These are phyloP conservation scores for Lactifluus echinatus DNA, from an alignment of 768 basidiomycete species.

Conservation along the genomic window DNA sequence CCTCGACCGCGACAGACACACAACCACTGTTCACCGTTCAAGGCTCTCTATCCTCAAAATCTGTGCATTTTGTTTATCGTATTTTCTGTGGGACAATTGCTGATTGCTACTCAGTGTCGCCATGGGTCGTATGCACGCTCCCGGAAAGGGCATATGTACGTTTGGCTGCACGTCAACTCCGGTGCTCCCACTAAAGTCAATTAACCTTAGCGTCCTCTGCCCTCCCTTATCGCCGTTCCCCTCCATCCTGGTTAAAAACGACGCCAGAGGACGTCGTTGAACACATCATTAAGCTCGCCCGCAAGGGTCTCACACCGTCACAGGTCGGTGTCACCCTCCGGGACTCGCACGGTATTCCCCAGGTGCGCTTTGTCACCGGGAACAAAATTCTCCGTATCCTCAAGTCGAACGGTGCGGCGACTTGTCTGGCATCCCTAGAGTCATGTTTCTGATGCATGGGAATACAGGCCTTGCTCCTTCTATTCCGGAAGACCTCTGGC, in stretches of 20 bases:
- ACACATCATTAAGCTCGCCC: slow-evolving; percentile 93
- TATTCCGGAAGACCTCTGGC: slow-evolving; percentile 99
- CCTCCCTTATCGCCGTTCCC: slow-evolving; percentile 92
- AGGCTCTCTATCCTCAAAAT: slow-evolving; percentile 34
- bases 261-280: slow-evolving; percentile 92
- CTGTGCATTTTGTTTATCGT: slow-evolving; percentile 27
- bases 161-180: background rate
- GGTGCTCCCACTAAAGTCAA: slow-evolving; percentile 4
- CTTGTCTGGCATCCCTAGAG: slow-evolving; percentile 10
- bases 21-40: slow-evolving; percentile 30
- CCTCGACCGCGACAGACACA: slow-evolving; percentile 7
- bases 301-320: slow-evolving; percentile 95
- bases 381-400: slow-evolving; percentile 99
- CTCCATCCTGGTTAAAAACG: slow-evolving; percentile 95
- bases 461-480: slow-evolving; percentile 81
- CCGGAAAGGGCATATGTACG: slow-evolving; percentile 99
- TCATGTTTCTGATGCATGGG: background rate
- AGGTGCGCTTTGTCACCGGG: slow-evolving; percentile 96
- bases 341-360: slow-evolving; percentile 96
- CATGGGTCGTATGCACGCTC: slow-evolving; percentile 99
- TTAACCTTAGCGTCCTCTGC: slow-evolving; percentile 70
- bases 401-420: slow-evolving; percentile 87
- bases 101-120: slow-evolving; percentile 25
- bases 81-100: slow-evolving; percentile 6
- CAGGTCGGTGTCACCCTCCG: slow-evolving; percentile 98